phyloP scores from a whole-genome alignment of 2,329 filamentous ascomycete genomes.

The Diaporthe citrichinensis region DNA sequence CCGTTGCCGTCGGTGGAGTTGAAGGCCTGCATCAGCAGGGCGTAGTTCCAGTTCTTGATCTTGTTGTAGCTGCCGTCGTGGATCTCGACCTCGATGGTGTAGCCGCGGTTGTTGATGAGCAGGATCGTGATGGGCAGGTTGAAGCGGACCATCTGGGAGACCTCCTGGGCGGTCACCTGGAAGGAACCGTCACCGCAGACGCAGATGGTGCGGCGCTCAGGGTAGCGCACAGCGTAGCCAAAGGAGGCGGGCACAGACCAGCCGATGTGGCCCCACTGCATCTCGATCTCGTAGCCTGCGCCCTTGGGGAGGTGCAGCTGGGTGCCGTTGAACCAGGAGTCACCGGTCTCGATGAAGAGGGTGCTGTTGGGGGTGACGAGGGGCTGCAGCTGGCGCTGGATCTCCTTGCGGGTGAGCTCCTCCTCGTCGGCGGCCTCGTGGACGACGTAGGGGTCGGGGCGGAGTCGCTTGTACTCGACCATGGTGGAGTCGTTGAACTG shows the following conservation, averaged over 20 bases:
- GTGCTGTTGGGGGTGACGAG: constrained; percentile 43
- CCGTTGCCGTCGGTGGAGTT: constrained; percentile 46
- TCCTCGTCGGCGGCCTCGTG: constrained; percentile 41
- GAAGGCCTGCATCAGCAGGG: constrained; percentile 46
- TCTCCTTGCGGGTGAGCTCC: constrained; percentile 47
- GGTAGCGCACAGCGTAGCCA: constrained; percentile 46
- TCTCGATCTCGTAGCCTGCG: constrained; percentile 49
- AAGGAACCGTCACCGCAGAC: constrained; percentile 54
- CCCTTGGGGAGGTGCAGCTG: constrained; percentile 45
- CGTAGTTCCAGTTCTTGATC: constrained; percentile 52
- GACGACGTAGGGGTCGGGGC: constrained; percentile 44
- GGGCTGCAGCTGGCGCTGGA: constrained; percentile 46
- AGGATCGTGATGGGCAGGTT: constrained; percentile 51
- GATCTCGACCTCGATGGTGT: constrained; percentile 56
- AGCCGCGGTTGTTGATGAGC: constrained; percentile 55
- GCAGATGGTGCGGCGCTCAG: constrained; percentile 48
- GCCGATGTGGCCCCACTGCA: constrained; percentile 50
- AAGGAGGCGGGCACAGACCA: constrained; percentile 49
- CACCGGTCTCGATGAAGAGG: constrained; percentile 48
- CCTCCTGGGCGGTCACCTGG: constrained; percentile 55
- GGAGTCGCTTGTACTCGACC: constrained; percentile 47
- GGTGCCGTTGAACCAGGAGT: constrained; percentile 50
- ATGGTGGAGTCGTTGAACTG: constrained; percentile 46
- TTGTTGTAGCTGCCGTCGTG: constrained; percentile 52
- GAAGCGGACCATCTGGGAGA: constrained; percentile 53